Evolutionary conservation across 2,329 filamentous ascomycete species (phyloP).

Genomic region (Pseudohalonectria lignicola): DNA sequence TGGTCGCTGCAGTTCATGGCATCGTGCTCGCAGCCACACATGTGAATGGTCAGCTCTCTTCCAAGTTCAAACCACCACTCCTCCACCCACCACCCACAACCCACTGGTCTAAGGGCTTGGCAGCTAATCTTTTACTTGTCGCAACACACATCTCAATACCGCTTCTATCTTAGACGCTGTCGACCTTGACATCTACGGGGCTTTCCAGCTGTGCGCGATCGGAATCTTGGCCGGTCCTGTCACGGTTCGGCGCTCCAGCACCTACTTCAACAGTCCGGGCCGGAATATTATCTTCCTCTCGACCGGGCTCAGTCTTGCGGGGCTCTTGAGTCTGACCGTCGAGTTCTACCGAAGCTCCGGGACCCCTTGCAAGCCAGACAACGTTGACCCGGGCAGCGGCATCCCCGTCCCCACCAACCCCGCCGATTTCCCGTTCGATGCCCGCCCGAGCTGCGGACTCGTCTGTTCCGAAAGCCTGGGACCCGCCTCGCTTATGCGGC

Average conservation of each 20-base stretch:
- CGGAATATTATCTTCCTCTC: slow-evolving; percentile 57
- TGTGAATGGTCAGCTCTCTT: slow-evolving; percentile 26
- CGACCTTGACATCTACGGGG: slow-evolving; percentile 59
- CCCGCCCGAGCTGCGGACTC: slow-evolving; percentile 29
- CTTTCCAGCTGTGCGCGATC: slow-evolving; percentile 56
- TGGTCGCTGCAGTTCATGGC: slow-evolving; percentile 51
- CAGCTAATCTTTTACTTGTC: no score
- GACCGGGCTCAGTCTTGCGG: slow-evolving; percentile 50
- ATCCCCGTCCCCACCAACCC: slow-evolving; percentile 21
- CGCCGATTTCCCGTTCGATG: slow-evolving; percentile 30
- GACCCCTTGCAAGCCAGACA: slow-evolving; percentile 26
- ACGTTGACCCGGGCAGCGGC: slow-evolving; percentile 14
- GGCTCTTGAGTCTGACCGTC: slow-evolving; percentile 48
- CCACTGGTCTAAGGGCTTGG: slow-evolving; percentile 3
- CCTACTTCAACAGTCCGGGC: slow-evolving; percentile 53
- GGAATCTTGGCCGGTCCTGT: slow-evolving; percentile 54
- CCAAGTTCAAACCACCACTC: no score
- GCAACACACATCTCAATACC: no score
- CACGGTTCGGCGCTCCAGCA: slow-evolving; percentile 48
- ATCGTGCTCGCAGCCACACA: slow-evolving; percentile 51
- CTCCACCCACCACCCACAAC: no score
- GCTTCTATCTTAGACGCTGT: no score
- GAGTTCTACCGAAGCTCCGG: slow-evolving; percentile 49
- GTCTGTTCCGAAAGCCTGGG: slow-evolving; percentile 31
- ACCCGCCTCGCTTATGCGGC: slow-evolving; percentile 43